Conservation (phyloP, 73 alveolate species). For the Urostyla sp. region DNA sequence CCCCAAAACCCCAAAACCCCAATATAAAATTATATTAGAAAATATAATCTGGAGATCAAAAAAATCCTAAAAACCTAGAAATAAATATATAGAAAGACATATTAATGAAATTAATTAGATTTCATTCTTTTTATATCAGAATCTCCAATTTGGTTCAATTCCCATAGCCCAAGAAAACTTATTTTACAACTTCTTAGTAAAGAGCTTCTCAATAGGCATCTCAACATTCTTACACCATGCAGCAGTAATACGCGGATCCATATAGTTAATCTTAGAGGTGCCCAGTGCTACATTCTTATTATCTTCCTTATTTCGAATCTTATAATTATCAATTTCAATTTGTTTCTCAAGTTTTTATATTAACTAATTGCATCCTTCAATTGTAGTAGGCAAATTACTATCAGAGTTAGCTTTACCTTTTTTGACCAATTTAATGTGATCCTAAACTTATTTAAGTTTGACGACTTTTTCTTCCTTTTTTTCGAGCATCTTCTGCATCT, state of each 20-base stretch:
- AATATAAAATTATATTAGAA: background rate
- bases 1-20: no score
- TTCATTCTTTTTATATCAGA: no score
- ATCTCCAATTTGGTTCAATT: conserved; percentile 83
- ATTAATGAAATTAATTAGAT: background rate
- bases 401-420: conserved; percentile 61
- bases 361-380: conserved; percentile 67
- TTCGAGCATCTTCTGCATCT: conserved; percentile 82
- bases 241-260: conserved; percentile 98
- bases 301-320: conserved; percentile 84
- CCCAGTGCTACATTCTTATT: conserved; percentile 97
- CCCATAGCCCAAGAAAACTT: conserved; percentile 98
- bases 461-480: conserved; percentile 76
- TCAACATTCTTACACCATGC: conserved; percentile 95
- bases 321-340: conserved; percentile 73
- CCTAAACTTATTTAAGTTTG: conserved; percentile 75
- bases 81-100: no score
- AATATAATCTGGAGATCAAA: background rate
- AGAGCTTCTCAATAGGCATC: conserved; percentile 97
- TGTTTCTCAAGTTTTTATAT: conserved; percentile 72
- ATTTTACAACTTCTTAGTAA: conserved; percentile 84
- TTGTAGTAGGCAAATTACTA: conserved; percentile 83
- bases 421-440: conserved; percentile 68
- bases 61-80: conserved; percentile 19
- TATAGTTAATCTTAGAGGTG: conserved; percentile 98